phyloP scores from a whole-genome alignment of 2,329 filamentous ascomycete species.

The Xylariaceae sp. region DNA sequence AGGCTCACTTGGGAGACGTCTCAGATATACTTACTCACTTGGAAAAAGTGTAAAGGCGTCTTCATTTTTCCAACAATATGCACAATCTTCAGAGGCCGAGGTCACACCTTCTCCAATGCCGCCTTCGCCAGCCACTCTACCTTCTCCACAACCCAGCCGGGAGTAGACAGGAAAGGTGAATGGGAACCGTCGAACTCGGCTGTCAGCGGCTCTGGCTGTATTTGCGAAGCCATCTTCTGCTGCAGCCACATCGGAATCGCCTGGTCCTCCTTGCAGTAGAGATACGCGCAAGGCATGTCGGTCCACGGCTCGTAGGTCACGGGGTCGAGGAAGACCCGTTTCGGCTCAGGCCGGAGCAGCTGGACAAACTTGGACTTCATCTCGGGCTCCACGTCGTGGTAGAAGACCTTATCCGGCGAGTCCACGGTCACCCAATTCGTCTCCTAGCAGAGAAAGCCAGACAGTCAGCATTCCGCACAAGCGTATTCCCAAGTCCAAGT shows the following conservation, averaged over 20 bases:
- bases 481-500: no score
- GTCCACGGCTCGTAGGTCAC: conserved; percentile 20
- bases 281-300: conserved; percentile 25
- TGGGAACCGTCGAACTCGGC: conserved; percentile 20
- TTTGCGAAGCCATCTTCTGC: conserved; percentile 19
- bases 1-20: neutral
- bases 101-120: neutral
- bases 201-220: conserved; percentile 10
- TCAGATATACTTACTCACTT: neutral
- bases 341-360: neutral
- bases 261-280: conserved; percentile 26
- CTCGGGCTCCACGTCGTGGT: neutral
- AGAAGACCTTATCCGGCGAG: neutral
- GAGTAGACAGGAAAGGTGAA: conserved; percentile 20
- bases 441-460: no score
- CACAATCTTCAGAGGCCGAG: neutral
- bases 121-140: neutral
- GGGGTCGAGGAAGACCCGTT: conserved; percentile 13
- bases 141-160: neutral
- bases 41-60: neutral
- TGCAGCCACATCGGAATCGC: conserved; percentile 21
- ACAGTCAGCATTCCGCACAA: no score
- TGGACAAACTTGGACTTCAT: neutral
- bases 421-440: neutral
- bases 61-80: neutral